Evolutionary conservation across 2,329 filamentous ascomycete species (phyloP).

Genomic region (Neobulgaria alba): DNA sequence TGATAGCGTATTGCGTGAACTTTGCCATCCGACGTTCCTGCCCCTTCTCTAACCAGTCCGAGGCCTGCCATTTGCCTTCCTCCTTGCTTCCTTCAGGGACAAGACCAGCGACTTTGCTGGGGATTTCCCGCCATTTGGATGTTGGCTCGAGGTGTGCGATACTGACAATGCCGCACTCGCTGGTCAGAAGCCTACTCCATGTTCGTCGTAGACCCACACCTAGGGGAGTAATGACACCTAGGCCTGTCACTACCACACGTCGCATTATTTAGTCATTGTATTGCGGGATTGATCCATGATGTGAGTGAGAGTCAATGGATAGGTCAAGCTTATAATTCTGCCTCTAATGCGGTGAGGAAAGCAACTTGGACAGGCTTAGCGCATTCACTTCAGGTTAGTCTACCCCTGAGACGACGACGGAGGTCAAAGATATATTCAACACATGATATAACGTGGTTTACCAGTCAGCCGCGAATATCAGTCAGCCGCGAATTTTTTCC

Average conservation of each 20-base stretch:
- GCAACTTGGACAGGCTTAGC: no score
- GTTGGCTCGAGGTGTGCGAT: constrained; percentile 45
- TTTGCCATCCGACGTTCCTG: constrained; percentile 74
- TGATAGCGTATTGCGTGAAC: constrained; percentile 87
- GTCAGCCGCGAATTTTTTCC: no score
- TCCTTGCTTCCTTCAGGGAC: constrained; percentile 52
- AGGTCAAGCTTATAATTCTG: no score
- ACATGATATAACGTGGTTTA: no score
- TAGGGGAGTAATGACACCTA: constrained; percentile 75
- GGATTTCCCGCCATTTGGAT: constrained; percentile 56
- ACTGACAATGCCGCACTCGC: constrained; percentile 73
- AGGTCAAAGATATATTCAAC: no score
- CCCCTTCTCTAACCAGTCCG: constrained; percentile 44
- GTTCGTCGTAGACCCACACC: constrained; percentile 69
- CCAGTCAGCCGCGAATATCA: no score
- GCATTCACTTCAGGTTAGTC: no score
- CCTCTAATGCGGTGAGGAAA: no score
- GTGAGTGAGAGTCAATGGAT: no score
- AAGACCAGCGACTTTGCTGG: constrained; percentile 76
- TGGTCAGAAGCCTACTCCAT: constrained; percentile 73
- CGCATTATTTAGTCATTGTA: constrained; percentile 33
- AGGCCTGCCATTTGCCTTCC: constrained; percentile 40
- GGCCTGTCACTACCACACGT: constrained; percentile 75
- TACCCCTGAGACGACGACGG: no score
- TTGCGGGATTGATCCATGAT: no score